These are phyloP conservation scores for Chloris gayana DNA, from an alignment of 176 grass and related monocot species.

Conservation along the genomic window DNA sequence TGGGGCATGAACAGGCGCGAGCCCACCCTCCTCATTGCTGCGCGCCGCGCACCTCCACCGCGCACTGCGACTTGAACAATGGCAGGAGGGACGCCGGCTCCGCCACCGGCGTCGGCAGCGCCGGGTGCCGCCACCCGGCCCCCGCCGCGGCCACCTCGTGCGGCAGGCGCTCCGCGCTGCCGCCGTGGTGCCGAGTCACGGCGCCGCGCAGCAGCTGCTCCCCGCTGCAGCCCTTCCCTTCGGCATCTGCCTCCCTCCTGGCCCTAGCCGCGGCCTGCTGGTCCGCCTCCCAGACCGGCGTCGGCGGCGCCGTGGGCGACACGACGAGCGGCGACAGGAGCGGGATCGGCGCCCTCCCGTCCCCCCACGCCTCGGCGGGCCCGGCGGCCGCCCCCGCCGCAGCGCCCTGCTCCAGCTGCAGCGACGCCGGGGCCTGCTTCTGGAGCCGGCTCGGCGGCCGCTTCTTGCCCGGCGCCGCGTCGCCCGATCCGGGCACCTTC, in stretches of 20 bases:
- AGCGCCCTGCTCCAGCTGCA: constrained; percentile 51
- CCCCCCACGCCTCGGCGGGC: constrained; percentile 25
- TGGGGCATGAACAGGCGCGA: background rate
- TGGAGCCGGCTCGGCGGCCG: constrained; percentile 63
- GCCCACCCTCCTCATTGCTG: constrained; percentile 32
- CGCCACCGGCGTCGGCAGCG: constrained; percentile 39
- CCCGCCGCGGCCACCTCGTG: background rate
- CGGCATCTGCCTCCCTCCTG: constrained; percentile 18
- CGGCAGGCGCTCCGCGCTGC: constrained; percentile 4
- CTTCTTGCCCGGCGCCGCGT: constrained; percentile 34
- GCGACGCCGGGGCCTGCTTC: constrained; percentile 63
- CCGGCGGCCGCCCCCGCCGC: background rate
- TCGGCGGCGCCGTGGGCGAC: constrained; percentile 16
- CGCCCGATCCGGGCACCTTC: constrained; percentile 28
- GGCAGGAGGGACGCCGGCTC: constrained; percentile 56
- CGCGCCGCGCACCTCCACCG: constrained; percentile 41
- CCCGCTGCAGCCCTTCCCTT: constrained; percentile 14
- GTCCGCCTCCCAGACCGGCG: constrained; percentile 34
- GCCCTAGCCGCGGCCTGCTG: background rate
- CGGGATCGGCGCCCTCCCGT: constrained; percentile 40
- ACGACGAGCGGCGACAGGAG: constrained; percentile 56
- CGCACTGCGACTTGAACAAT: constrained; percentile 56
- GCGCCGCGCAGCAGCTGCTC: background rate
- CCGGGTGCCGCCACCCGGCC: constrained; percentile 54
- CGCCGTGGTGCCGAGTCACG: constrained; percentile 18